Base-by-base conservation (phyloP, 2,329 filamentous ascomycete species). In the Lachnellula occidentalis region DNA sequence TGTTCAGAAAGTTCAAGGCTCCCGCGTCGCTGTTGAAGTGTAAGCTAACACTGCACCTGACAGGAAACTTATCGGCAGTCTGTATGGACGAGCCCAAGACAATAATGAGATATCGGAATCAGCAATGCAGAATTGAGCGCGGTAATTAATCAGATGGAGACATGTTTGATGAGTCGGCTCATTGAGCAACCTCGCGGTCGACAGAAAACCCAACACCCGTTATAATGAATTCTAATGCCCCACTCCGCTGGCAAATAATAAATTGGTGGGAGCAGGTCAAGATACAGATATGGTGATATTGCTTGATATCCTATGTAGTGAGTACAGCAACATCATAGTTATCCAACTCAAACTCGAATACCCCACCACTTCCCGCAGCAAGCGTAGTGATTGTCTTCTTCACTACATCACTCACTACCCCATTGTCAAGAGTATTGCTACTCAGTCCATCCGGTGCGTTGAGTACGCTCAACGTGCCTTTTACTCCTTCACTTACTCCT, bases 401-500 rank as follows among this genome's bases (percentile, higher is more conserved):
- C 22, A 63, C 58, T 4, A 58, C 53, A 37, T 60, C 56, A 12
- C 45, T 42, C 15, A 54, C 57, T 15, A 42, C 55, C 11, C 54
- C 56, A 12, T 54, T 41, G 11, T 55, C 55, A 2, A 58, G 19
- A 14, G 36, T 24, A 41, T 60, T 63, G 27, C 50, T 45, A 50
- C 54, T 55, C 31, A 59, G 48, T 15, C 55, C 59, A 39, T 54
- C 57, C 1, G 57, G 55, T 2, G 58, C 77, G 0, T 73, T 75
- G 19, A 79, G 66, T 0, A 79, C 66, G 3, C 74, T 78, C 47
- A 81, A 63, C 43, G 69, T 68, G 0, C 73, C 78, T 45, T 64
- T 66, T 0, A 72, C 64, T 3, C 74, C 75, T 1, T 68, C 60
- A 31, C 64, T 53, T 17, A 62, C n/a, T 1, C 74, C 76, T 11